Conservation (phyloP, 129 eudicot genomes). For the Glebionis coronaria region DNA sequence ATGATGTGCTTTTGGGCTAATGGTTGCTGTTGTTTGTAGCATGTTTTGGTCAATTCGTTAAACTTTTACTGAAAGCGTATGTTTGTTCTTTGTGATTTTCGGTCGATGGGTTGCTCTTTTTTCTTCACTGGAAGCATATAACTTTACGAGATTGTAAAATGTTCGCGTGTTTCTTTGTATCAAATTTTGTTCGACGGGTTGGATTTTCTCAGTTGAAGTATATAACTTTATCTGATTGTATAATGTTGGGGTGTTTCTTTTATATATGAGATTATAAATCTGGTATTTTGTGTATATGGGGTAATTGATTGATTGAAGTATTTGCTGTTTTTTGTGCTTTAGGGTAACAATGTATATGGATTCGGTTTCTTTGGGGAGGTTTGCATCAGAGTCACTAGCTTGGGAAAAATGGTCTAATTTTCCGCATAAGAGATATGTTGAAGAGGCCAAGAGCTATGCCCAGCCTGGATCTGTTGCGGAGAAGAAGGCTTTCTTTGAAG, state of each 20-base stretch:
- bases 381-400: conserved; percentile 58
- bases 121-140: no score
- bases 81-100: no score
- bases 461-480: conserved; percentile 90
- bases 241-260: not conserved
- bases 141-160: no score
- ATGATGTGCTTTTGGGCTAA: no score
- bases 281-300: conserved; percentile 5
- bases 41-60: no score
- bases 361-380: conserved; percentile 86
- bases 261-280: not conserved
- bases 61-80: no score
- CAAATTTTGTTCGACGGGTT: not conserved
- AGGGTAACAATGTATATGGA: conserved; percentile 61
- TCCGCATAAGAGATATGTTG: conserved; percentile 67
- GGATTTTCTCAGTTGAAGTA: not conserved
- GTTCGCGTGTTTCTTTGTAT: not conserved
- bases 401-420: conserved; percentile 95
- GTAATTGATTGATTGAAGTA: conserved; percentile 5
- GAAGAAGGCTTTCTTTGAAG: conserved; percentile 93
- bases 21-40: no score
- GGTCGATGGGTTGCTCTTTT: no score
- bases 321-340: conserved; percentile 10
- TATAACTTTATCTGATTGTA: not conserved
- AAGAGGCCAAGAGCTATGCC: conserved; percentile 82